A percentile compares a stretch with the other conserved stretches of the same genome.
Conservation (phyloP, 2,329 filamentous ascomycete species). For the Waltergamsia citrina region DNA sequence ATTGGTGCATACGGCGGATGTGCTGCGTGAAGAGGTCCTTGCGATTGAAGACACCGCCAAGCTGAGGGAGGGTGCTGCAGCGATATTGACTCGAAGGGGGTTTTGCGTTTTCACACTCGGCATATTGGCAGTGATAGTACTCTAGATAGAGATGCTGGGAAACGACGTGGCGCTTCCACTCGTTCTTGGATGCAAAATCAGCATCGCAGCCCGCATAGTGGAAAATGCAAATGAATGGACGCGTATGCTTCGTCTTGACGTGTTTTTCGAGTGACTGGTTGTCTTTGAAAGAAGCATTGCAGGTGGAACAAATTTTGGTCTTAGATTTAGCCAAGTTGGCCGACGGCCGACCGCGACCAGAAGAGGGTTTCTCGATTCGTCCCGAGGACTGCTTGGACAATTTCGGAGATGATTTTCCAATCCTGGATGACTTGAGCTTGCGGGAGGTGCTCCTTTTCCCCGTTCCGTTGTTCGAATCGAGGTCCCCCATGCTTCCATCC, state of each 20-base stretch:
- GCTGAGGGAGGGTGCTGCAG: slow-evolving; percentile 24
- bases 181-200: slow-evolving; percentile 75
- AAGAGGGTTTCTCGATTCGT: no score
- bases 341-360: no score
- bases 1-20: slow-evolving; percentile 72
- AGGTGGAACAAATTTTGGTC: no score
- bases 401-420: no score
- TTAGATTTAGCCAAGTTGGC: no score
- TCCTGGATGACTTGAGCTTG: no score
- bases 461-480: no score
- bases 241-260: slow-evolving; percentile 42
- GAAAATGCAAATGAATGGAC: slow-evolving; percentile 70
- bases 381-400: no score
- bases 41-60: slow-evolving; percentile 69
- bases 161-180: slow-evolving; percentile 86
- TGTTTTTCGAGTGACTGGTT: slow-evolving; percentile 35
- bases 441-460: no score
- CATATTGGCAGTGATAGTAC: slow-evolving; percentile 69
- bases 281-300: slow-evolving; percentile 20
- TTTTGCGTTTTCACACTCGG: not conserved
- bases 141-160: slow-evolving; percentile 69
- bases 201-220: slow-evolving; percentile 64
- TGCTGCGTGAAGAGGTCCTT: slow-evolving; percentile 91
- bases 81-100: not conserved
- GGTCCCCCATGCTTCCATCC: no score